Conservation (phyloP, 257 asterid species). For the Solanum pennellii region DNA sequence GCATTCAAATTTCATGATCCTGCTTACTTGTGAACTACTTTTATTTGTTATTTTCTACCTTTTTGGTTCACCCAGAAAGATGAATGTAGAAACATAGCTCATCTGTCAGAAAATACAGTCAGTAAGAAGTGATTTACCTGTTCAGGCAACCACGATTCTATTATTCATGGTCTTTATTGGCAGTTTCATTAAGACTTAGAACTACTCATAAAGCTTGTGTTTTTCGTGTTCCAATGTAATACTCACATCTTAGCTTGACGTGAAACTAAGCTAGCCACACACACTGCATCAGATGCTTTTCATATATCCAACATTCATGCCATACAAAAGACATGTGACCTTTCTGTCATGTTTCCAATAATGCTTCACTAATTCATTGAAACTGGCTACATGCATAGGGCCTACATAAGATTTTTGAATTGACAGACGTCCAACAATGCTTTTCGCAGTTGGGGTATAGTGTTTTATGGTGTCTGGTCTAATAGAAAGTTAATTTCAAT, state of each 20-base stretch:
- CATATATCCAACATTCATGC: neutral
- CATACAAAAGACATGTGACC: conserved; percentile 2
- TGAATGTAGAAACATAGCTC: neutral
- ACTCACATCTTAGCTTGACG: neutral
- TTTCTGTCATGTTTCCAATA: neutral
- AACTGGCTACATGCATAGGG: neutral
- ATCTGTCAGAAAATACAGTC: neutral
- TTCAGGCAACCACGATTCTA: neutral
- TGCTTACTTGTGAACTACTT: neutral
- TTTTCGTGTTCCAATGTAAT: neutral
- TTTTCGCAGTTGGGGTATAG: neutral
- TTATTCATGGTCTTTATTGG: neutral
- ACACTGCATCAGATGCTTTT: neutral
- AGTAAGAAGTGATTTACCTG: neutral
- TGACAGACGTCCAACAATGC: neutral
- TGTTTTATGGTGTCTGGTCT: neutral
- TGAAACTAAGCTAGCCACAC: neutral
- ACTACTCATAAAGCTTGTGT: neutral
- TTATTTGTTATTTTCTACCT: neutral
- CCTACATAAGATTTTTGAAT: neutral
- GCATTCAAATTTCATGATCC: neutral
- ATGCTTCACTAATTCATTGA: conserved; percentile 2
- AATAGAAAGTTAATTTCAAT: neutral
- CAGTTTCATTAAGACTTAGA: neutral
- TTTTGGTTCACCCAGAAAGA: neutral